A percentile compares a stretch with the other conserved stretches of the same genome.
These are phyloP conservation scores for Aspergillus baeticus DNA, from an alignment of 495 filamentous ascomycete species.

Conservation along the genomic window DNA sequence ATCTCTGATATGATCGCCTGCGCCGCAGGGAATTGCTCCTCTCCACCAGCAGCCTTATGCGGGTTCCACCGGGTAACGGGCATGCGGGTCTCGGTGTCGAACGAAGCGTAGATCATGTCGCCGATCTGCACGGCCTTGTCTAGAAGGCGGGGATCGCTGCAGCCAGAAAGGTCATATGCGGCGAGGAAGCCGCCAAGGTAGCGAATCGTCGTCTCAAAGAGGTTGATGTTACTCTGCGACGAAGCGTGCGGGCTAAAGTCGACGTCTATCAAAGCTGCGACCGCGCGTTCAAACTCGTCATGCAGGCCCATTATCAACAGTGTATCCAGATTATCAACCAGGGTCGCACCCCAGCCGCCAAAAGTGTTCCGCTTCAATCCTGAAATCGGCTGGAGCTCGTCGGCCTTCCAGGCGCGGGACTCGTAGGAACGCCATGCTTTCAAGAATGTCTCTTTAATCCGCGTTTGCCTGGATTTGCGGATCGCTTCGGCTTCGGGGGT, in stretches of 20 bases:
- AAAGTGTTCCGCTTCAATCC: conserved; percentile 61
- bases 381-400: conserved; percentile 64
- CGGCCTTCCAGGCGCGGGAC: conserved; percentile 63
- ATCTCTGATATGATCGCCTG: conserved; percentile 65
- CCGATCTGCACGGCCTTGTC: conserved; percentile 34
- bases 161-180: conserved; percentile 49
- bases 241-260: conserved; percentile 60
- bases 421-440: conserved; percentile 66
- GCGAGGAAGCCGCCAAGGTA: conserved; percentile 51
- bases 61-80: conserved; percentile 34
- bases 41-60: conserved; percentile 20
- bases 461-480: conserved; percentile 23
- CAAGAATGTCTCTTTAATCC: conserved; percentile 58
- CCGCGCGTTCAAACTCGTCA: conserved; percentile 75
- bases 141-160: conserved; percentile 30
- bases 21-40: conserved; percentile 25
- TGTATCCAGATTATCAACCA: conserved; percentile 84
- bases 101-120: conserved; percentile 38
- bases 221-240: conserved; percentile 32
- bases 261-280: conserved; percentile 61
- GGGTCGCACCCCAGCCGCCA: conserved; percentile 77
- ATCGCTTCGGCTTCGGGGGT: conserved; percentile 1
- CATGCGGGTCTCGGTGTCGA: conserved; percentile 40
- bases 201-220: conserved; percentile 51
- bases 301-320: conserved; percentile 85